phyloP scores from a whole-genome alignment of 2,329 filamentous ascomycete genomes.

The Sporothrix pallida region DNA sequence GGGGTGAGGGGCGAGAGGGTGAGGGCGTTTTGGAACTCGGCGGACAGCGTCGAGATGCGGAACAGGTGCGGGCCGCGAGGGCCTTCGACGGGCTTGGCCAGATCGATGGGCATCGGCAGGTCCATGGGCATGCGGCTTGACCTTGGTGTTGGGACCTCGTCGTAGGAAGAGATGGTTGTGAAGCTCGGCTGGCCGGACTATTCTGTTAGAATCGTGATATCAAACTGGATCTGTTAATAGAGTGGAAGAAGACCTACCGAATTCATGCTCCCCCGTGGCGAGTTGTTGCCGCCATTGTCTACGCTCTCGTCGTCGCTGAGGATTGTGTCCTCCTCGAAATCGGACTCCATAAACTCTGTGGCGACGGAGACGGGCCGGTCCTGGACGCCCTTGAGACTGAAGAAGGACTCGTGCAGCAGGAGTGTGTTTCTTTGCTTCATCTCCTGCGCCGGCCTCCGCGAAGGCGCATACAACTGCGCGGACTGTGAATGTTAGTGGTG shows the following conservation, averaged over 20 bases:
- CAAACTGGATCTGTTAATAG: neutral
- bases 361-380: constrained; percentile 70
- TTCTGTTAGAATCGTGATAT: neutral
- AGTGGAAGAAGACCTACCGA: constrained; percentile 57
- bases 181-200: constrained; percentile 76
- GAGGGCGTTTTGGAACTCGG: constrained; percentile 62
- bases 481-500: constrained; percentile 27
- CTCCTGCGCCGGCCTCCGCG: constrained; percentile 51
- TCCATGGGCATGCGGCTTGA: constrained; percentile 65
- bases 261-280: constrained; percentile 69
- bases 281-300: constrained; percentile 65
- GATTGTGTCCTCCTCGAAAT: constrained; percentile 70
- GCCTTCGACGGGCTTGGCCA: constrained; percentile 72
- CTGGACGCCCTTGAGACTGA: constrained; percentile 60
- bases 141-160: constrained; percentile 79
- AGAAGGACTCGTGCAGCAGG: constrained; percentile 63
- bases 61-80: constrained; percentile 88
- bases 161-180: constrained; percentile 85
- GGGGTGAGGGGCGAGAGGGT: constrained; percentile 77
- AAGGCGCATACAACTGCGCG: constrained; percentile 36
- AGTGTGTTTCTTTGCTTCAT: constrained; percentile 56
- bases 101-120: constrained; percentile 66
- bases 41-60: constrained; percentile 67
- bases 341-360: constrained; percentile 80
- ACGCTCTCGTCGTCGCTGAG: constrained; percentile 61